A percentile compares a stretch with the other conserved stretches of the same genome.
Conservation (phyloP, 768 basidiomycete genomes). For the Xerocomellus dryophilus region DNA sequence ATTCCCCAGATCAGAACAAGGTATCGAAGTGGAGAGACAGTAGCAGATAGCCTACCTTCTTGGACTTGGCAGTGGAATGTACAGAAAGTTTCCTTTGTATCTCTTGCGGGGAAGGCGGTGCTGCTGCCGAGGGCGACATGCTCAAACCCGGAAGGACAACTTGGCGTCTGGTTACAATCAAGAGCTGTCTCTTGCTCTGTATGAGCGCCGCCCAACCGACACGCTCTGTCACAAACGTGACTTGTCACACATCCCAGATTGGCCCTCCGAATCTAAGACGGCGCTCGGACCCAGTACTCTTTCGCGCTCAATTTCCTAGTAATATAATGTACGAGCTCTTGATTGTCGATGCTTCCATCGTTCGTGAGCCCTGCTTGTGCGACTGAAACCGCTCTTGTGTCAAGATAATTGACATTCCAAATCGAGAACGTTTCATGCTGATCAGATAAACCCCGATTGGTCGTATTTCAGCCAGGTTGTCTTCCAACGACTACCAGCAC, state of each 20-base stretch:
- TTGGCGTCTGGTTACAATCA: constrained; percentile 13
- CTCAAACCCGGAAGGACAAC: constrained; percentile 8
- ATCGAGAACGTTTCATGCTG: constrained; percentile 2
- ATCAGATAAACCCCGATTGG: constrained; percentile 20
- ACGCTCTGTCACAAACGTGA: constrained; percentile 24
- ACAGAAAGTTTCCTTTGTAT: constrained; percentile 82
- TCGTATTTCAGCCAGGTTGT: neutral
- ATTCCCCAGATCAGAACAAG: constrained; percentile 18
- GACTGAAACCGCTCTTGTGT: constrained; percentile 6
- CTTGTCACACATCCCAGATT: constrained; percentile 12
- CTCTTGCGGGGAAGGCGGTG: constrained; percentile 84
- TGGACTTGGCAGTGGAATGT: constrained; percentile 55
- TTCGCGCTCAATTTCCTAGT: neutral
- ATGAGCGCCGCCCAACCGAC: constrained; percentile 15
- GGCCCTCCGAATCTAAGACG: constrained; percentile 3
- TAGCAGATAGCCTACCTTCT: constrained; percentile 38
- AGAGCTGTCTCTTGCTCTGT: constrained; percentile 1
- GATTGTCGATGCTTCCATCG: neutral
- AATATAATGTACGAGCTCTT: neutral
- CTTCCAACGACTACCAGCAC: constrained; percentile 1
- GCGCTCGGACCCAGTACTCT: constrained; percentile 7
- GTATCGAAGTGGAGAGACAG: neutral
- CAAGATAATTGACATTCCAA: constrained; percentile 11
- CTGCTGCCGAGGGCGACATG: constrained; percentile 30
- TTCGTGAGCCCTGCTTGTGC: neutral